Evolutionary conservation across 2,329 filamentous ascomycete species (phyloP).

Genomic region (Cercospora canescens): DNA sequence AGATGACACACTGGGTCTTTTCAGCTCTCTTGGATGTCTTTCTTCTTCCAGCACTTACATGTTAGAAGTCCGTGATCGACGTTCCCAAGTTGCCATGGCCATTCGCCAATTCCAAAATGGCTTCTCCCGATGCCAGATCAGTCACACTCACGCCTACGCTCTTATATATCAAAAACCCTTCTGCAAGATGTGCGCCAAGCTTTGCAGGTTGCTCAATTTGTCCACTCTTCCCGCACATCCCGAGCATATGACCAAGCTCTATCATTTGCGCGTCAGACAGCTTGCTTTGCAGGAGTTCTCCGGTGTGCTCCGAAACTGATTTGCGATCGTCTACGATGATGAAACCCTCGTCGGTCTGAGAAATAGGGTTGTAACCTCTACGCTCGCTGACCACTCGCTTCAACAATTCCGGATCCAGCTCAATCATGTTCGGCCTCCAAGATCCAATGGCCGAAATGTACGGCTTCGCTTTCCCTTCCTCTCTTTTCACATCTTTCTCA

Average conservation of each 20-base stretch:
- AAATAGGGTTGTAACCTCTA: conserved; percentile 1
- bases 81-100: conserved; percentile 14
- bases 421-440: conserved; percentile 46
- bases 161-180: conserved; percentile 50
- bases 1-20: neutral
- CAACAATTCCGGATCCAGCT: conserved; percentile 49
- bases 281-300: conserved; percentile 47
- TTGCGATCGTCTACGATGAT: conserved; percentile 36
- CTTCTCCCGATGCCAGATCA: conserved; percentile 42
- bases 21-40: no score
- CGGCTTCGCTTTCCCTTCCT: conserved; percentile 9
- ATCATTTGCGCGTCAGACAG: conserved; percentile 41
- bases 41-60: no score
- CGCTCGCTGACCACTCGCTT: conserved; percentile 18
- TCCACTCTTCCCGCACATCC: neutral
- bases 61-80: conserved; percentile 12
- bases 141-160: conserved; percentile 54
- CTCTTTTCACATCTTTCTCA: conserved; percentile 19
- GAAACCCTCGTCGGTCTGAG: conserved; percentile 1
- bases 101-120: conserved; percentile 15
- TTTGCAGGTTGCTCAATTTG: conserved; percentile 11
- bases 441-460: conserved; percentile 35
- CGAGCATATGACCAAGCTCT: conserved; percentile 46
- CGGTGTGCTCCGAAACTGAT: conserved; percentile 48
- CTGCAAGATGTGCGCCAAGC: conserved; percentile 27